Conservation (phyloP, 352 stramenopile species). For the Phytophthora sojae region DNA sequence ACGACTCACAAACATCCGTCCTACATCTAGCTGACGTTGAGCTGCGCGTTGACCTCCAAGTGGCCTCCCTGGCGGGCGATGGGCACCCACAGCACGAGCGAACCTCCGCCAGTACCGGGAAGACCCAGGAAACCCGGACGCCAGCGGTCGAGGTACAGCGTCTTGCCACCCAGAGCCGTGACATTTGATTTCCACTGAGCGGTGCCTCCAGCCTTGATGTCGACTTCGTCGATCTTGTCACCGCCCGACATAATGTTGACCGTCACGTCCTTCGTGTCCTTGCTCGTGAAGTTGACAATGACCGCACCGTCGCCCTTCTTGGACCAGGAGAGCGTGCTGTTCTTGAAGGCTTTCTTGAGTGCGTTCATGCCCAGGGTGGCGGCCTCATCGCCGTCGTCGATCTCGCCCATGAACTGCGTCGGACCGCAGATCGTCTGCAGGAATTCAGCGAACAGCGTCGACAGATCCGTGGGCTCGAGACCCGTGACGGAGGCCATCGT, state of each 20-base stretch:
- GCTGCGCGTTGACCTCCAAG: conserved; percentile 50
- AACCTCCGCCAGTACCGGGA: conserved; percentile 66
- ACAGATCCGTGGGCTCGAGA: conserved; percentile 33
- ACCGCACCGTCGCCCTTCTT: conserved; percentile 45
- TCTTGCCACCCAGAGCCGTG: conserved; percentile 60
- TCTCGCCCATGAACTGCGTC: conserved; percentile 45
- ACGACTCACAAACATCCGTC: conserved; percentile 5
- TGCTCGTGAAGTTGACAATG: conserved; percentile 52
- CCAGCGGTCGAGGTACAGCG: conserved; percentile 73
- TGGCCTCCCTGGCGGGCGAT: conserved; percentile 41
- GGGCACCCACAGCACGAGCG: conserved; percentile 64
- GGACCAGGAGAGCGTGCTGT: conserved; percentile 47
- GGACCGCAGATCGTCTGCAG: conserved; percentile 67
- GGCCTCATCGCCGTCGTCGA: conserved; percentile 50
- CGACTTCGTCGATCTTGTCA: conserved; percentile 44
- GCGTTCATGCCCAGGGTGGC: conserved; percentile 49
- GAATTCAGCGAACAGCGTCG: conserved; percentile 52
- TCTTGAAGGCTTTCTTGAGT: conserved; percentile 51
- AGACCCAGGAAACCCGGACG: conserved; percentile 61
- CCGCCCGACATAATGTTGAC: conserved; percentile 60
- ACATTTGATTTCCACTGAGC: conserved; percentile 49
- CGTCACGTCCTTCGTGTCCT: conserved; percentile 49
- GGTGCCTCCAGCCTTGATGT: conserved; percentile 38
- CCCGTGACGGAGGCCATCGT: conserved; percentile 36
- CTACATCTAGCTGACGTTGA: conserved; percentile 51